Evolutionary conservation across 2,329 filamentous ascomycete genomes (phyloP), one percentile per base, ranked within the genome.

Genomic region (Ophiognomonia clavigignenti-juglandacearum): DNA sequence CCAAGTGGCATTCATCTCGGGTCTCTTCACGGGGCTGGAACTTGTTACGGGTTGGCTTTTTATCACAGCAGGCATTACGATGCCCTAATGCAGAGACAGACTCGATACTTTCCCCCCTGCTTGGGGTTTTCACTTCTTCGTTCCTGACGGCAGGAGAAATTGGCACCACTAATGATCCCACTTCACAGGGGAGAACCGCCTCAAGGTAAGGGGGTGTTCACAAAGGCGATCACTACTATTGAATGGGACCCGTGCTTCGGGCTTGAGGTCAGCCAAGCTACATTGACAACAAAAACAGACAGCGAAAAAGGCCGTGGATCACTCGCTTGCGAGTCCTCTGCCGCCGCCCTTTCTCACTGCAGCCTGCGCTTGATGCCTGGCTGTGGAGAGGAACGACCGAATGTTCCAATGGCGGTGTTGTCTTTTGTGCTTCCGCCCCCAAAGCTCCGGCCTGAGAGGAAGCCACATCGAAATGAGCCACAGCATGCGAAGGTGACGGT

Each of bases 321-420:
- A 31, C 47, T 39, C 31, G 35, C 46, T 39, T 44, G 23, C 23
- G 45, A 26, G 41, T 48, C 43, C 34, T 37, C 35, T 53, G 53
- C 58, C 56, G 52, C 55, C 56, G 51, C 59, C 63, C 75, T 76
- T 76, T 72, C 75, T 77, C 75, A 74, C 72, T 75, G 66, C 70
- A 66, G 54, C 56, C 64, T 61, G 57, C 64, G 69, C 72, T 68
- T 66, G 50, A 63, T 47, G 74, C 62, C 63, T 61, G 64, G 72
- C 57, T 69, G 74, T 56, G 69, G 75, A 71, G 76, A 76, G 76
- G 72, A 63, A 50, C 18, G 24, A n/a, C n/a, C n/a, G n/a, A n/a
- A n/a, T n/a, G n/a, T n/a, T n/a, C n/a, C n/a, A n/a, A n/a, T n/a
- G n/a, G n/a, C n/a, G n/a, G n/a, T n/a, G 24, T 26, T 10, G 24